Evolutionary conservation across 1,284 basidiomycete genomes (phyloP), one percentile per base, ranked within the genome.

Genomic region (Ceratobasidium sp.): DNA sequence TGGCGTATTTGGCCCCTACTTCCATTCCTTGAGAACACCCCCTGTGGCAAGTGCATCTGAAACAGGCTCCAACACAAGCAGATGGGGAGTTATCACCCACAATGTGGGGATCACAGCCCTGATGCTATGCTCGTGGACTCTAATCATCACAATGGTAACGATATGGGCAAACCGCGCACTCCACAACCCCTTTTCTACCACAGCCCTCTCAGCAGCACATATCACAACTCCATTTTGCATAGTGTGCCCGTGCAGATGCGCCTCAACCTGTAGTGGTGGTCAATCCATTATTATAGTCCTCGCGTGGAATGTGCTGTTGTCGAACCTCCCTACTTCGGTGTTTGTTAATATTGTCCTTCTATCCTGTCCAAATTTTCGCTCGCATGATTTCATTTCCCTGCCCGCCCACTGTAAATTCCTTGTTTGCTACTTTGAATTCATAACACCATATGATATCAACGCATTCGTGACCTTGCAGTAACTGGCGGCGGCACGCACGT

Each of bases 1-100:
- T 96, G 98, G 83, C 95, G 95, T 81, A 98, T 98, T 83, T 93
- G 96, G 74, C 97, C 97, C n/a, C 96, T 98, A 79, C 89, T 98
- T 41, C 96, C 96, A 1, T 89, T 98, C 80, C 98, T 98, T 83
- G 93, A 96, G 82, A 98, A 98, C 86, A 98, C 96, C 4, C 96
- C 96, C 2, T 98, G 98, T 82, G 96, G 96, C 82, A 98, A 98
- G 88, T 93, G 97, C 74, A 98, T 98, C 82, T 96, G 98, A 86
- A 96, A 96, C 87, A 98, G 98, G 87, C 88, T 98, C 77, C 96
- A 97, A 85, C 94, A 96, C 77, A 95, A 97, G 86, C 94, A 96
- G 83, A 88, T 92, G 86, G 93, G 94, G 33, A 84, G 85, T 41
- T 83, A 85, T 79, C 81, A 82, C 77, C 83, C 83, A 59, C 90